These are phyloP conservation scores for Amphirosellinia nigrospora DNA, from an alignment of 495 filamentous ascomycete species.

Conservation along the genomic window DNA sequence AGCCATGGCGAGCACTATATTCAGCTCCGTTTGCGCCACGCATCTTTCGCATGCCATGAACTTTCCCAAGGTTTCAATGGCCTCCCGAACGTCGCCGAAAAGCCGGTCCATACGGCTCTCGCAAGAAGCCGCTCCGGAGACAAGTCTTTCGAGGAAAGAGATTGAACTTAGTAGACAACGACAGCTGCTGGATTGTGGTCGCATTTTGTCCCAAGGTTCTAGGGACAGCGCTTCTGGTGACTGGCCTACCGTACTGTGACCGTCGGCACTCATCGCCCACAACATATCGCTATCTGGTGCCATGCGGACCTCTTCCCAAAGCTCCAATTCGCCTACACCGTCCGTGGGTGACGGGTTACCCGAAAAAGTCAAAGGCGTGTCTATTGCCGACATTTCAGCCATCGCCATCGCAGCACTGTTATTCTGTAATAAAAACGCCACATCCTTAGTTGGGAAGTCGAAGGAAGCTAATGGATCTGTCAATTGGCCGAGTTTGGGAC, in stretches of 20 bases:
- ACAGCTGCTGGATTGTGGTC: neutral
- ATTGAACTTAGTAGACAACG: conserved; percentile 2
- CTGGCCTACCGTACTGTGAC: neutral
- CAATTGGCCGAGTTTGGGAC: neutral
- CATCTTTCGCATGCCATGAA: conserved; percentile 1
- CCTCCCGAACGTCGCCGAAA: neutral
- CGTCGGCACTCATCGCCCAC: neutral
- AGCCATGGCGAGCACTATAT: neutral
- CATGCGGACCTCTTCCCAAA: neutral
- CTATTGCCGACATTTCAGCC: neutral
- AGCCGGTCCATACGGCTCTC: conserved; percentile 3
- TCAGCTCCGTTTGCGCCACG: neutral
- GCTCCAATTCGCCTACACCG: neutral
- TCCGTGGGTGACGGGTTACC: neutral
- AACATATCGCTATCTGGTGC: neutral
- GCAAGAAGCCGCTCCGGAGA: neutral
- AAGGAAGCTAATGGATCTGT: neutral
- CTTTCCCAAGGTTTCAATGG: neutral
- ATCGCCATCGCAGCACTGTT: neutral
- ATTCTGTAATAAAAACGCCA: conserved; percentile 4
- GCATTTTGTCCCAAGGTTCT: neutral
- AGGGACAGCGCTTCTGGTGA: neutral
- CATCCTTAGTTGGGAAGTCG: neutral
- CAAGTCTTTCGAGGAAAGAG: neutral
- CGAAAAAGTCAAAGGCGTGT: neutral